These are phyloP conservation scores for Solanum ahanhuiri DNA, from an alignment of 257 asterid genomes.

Conservation along the genomic window DNA sequence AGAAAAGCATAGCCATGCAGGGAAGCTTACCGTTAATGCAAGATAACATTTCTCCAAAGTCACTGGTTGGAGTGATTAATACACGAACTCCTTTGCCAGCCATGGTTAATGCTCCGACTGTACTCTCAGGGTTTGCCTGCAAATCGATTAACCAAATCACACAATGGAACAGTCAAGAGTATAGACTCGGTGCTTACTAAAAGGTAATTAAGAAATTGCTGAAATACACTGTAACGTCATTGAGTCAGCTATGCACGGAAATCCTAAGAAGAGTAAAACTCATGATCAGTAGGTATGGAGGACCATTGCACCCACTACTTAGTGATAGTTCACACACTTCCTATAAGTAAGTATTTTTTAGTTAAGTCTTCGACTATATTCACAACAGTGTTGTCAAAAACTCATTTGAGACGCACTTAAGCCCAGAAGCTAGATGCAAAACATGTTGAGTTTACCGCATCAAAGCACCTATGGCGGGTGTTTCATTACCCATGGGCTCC, in stretches of 20 bases:
- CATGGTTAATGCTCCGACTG: constrained; percentile 93
- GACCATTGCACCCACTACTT: background rate
- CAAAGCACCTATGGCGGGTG: background rate
- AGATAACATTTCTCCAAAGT: constrained; percentile 85
- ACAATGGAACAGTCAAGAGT: background rate
- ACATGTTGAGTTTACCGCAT: background rate
- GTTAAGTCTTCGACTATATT: background rate
- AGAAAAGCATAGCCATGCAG: background rate
- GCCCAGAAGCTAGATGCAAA: background rate
- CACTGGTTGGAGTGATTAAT: constrained; percentile 89
- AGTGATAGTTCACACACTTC: background rate
- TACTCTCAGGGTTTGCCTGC: constrained; percentile 88
- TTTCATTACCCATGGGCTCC: background rate
- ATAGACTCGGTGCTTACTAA: background rate
- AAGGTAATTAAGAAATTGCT: background rate
- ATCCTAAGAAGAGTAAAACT: background rate
- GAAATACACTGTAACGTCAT: background rate
- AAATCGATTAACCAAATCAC: background rate
- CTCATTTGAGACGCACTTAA: background rate
- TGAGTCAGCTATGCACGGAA: background rate
- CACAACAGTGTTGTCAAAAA: background rate
- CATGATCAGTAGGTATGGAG: background rate
- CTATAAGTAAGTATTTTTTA: background rate
- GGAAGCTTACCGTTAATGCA: constrained; percentile 74
- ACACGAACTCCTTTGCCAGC: constrained; percentile 96